Base-by-base conservation (phyloP, 2,329 filamentous ascomycete species). In the Trichoderma sp. region DNA sequence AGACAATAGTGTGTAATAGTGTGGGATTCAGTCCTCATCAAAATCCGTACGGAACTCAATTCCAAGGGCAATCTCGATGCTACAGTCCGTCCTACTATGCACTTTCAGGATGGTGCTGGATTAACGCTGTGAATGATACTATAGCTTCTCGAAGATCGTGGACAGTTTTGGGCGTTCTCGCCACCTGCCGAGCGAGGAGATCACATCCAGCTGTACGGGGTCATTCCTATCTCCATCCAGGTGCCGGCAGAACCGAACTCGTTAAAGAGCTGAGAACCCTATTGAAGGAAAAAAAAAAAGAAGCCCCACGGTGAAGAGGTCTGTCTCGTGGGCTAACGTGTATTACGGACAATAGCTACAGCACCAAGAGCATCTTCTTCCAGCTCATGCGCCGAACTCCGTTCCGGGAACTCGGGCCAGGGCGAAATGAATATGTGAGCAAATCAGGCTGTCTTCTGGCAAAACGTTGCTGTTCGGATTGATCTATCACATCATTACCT, bases 131-230 rank as follows among this genome's bases (percentile, higher is more conserved):
- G 12, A 60, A 60, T 54, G 17, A 22, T n/a, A 42, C 17, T 34
- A 39, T 42, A 27, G 35, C 12, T 37, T 60, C 27, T 17, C 27
- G 61, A 64, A 32, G 61, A 64, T 56, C 50, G 35, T 56, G 25
- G 34, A 64, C 61, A 54, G 7, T 64, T 45, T 25, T 25, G 25
- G 50, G 7, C 13, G 10, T 32, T 48, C 35, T 56, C 35, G 35
- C 61, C 50, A 45, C 61, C 50, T 64, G 61, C 50, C 35, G 19
- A 56, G 22, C 34, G 50, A 64, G 48, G 13, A 64, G 50, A 48
- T 54, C 61, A 54, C 12, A 34, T n/a, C 25, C 61, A 56, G n/a
- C 61, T 64, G 35, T 35, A 54, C 29, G 50, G 37, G 35, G 35
- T 45, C 19, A 39, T 27, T 54, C 13, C 9, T 45, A n/a, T 39